A percentile compares a stretch with the other conserved stretches of the same genome.
These are phyloP conservation scores for Aulographum hederae DNA, from an alignment of 2,329 filamentous ascomycete genomes.

Conservation along the genomic window DNA sequence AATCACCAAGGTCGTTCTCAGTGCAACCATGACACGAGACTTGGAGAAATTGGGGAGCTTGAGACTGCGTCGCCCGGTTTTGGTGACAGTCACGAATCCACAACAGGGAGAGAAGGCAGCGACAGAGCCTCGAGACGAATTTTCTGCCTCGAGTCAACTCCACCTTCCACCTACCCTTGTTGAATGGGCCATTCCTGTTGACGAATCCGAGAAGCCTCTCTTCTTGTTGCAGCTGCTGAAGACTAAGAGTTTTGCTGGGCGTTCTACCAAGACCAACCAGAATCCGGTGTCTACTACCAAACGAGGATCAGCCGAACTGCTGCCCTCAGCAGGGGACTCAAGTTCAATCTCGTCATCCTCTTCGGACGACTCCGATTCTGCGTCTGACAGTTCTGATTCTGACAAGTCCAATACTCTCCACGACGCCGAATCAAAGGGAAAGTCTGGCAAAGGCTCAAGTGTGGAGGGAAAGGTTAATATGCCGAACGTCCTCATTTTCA, in stretches of 20 bases:
- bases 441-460: too few species aligned
- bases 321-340: constrained; percentile 11
- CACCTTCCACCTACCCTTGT: constrained; percentile 35
- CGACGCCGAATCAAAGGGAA: not conserved
- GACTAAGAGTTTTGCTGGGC: constrained; percentile 13
- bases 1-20: constrained; percentile 69
- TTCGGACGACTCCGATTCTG: constrained; percentile 3
- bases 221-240: constrained; percentile 65
- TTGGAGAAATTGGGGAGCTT: constrained; percentile 61
- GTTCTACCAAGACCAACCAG: not conserved
- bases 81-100: constrained; percentile 54
- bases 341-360: constrained; percentile 10
- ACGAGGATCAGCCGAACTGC: constrained; percentile 1
- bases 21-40: constrained; percentile 82
- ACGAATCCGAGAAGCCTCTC: constrained; percentile 46
- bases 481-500: constrained; percentile 57
- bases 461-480: constrained; percentile 10
- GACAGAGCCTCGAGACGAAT: constrained; percentile 8
- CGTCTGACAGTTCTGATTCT: constrained; percentile 5
- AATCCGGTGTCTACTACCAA: not conserved
- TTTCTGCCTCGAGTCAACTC: constrained; percentile 19
- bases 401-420: constrained; percentile 3
- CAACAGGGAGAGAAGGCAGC: constrained; percentile 7
- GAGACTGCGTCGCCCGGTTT: constrained; percentile 51
- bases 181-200: constrained; percentile 30